Conservation (phyloP, 148 eudicot species). For the Rhododendron williamsianum region DNA sequence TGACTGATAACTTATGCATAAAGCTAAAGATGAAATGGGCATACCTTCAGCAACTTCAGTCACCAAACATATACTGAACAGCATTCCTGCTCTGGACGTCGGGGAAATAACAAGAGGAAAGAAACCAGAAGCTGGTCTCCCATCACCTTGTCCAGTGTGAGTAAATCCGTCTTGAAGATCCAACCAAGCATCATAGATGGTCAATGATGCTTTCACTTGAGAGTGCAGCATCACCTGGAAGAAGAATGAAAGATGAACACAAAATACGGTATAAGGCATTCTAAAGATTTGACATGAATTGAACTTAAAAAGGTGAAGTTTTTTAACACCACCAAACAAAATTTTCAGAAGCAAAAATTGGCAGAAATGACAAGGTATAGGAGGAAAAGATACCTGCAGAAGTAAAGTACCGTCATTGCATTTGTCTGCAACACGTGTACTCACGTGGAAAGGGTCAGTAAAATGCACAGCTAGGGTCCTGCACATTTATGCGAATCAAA, state of each 20-base stretch:
- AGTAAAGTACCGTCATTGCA: constrained; percentile 89
- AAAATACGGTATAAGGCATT: not conserved
- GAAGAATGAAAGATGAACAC: not conserved
- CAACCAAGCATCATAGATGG: constrained; percentile 90
- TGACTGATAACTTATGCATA: not conserved
- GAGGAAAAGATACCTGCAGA: constrained; percentile 55
- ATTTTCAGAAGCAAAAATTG: not conserved
- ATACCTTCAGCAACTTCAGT: constrained; percentile 41
- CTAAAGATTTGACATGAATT: not conserved
- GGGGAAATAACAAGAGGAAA: constrained; percentile 82
- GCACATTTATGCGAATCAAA: constrained; percentile 19
- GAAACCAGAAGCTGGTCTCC: constrained; percentile 73
- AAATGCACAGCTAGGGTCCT: constrained; percentile 97
- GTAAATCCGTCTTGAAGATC: constrained; percentile 96
- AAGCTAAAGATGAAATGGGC: constrained; percentile 11
- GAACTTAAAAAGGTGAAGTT: not conserved
- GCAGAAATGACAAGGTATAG: not conserved
- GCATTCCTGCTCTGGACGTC: constrained; percentile 71
- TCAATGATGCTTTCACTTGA: constrained; percentile 82
- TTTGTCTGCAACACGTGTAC: constrained; percentile 80
- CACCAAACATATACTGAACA: constrained; percentile 70
- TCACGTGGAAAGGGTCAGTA: constrained; percentile 84
- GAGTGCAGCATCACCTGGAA: constrained; percentile 82
- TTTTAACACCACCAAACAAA: not conserved
- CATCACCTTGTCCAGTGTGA: constrained; percentile 64